Conservation (phyloP, 163 green algal species). For the Prototheca cutis region DNA sequence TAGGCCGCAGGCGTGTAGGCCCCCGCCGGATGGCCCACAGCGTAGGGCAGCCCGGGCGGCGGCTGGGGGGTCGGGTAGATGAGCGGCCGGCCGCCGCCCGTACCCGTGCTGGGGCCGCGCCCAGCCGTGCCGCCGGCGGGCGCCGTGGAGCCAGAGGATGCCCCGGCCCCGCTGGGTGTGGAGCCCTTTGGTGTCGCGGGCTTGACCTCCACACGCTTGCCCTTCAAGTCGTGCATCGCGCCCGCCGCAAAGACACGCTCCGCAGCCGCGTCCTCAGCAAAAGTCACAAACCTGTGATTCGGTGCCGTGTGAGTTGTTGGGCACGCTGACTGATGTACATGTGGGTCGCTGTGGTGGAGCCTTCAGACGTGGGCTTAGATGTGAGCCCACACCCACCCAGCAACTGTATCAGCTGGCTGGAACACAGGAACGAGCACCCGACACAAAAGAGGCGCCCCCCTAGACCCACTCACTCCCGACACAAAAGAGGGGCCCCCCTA, state of each 20-base stretch:
- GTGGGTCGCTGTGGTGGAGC: no score
- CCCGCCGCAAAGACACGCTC: conserved; percentile 51
- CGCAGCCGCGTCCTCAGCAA: conserved; percentile 60
- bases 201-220: conserved; percentile 76
- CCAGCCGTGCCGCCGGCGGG: background rate
- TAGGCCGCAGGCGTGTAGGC: background rate
- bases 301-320: no score
- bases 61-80: background rate
- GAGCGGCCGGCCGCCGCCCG: background rate
- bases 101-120: background rate
- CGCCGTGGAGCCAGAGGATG: background rate
- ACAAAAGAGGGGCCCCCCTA: no score
- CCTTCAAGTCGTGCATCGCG: conserved; percentile 60
- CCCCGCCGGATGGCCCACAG: background rate
- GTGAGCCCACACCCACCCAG: no score
- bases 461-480: no score
- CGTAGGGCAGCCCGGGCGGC: background rate
- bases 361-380: no score
- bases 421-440: no score
- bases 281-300: conserved; percentile 68
- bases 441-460: no score
- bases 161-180: background rate
- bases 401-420: no score
- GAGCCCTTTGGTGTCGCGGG: conserved; percentile 67
- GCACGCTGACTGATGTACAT: no score